phyloP scores from a whole-genome alignment of 768 basidiomycete genomes.

The Trametes coccinea region DNA sequence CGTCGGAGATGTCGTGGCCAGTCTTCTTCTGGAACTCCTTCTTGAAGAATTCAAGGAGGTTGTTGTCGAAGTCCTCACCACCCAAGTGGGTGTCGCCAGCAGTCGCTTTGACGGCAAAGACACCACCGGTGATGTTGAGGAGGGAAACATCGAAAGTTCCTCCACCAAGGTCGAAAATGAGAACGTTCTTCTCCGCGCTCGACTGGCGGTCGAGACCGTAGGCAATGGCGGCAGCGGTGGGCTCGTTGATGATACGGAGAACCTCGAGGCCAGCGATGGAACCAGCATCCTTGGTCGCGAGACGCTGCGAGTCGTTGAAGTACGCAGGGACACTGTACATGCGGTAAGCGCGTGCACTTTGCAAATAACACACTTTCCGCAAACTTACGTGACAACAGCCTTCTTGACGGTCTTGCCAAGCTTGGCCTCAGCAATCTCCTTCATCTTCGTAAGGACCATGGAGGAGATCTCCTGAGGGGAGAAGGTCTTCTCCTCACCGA shows the following conservation, averaged over 20 bases:
- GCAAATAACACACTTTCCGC: constrained; percentile 4
- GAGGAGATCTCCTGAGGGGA: constrained; percentile 99
- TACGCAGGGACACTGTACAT: constrained; percentile 85
- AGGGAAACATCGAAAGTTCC: constrained; percentile 99
- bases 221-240: constrained; percentile 98
- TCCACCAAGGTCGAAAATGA: constrained; percentile 99
- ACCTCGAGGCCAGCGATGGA: constrained; percentile 97
- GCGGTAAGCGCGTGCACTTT: constrained; percentile 1
- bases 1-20: constrained; percentile 95
- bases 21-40: constrained; percentile 98
- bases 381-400: constrained; percentile 92
- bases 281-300: constrained; percentile 99
- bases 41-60: constrained; percentile 98
- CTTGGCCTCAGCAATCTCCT: constrained; percentile 99
- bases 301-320: constrained; percentile 99
- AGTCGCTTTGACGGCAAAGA: constrained; percentile 99
- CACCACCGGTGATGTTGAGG: constrained; percentile 95
- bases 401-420: constrained; percentile 98
- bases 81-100: constrained; percentile 99
- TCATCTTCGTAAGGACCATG: constrained; percentile 99
- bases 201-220: constrained; percentile 97
- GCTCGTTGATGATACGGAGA: constrained; percentile 99
- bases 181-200: constrained; percentile 94
- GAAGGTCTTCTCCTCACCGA: constrained; percentile 93
- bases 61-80: constrained; percentile 99